Conservation (phyloP, 352 stramenopile genomes). For the Phytophthora fragariae region DNA sequence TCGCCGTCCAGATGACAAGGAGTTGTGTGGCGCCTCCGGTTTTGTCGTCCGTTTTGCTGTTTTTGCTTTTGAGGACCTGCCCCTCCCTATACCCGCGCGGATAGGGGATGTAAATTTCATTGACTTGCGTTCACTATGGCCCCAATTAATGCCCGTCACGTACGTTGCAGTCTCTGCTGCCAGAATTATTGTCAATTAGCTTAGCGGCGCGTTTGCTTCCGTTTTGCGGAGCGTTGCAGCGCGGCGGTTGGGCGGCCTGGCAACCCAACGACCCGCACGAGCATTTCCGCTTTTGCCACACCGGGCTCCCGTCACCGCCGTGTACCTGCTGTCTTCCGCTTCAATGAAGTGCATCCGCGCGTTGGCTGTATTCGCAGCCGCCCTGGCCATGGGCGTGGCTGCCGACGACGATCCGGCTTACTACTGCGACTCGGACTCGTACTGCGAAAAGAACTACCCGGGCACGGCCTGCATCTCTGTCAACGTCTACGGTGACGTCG, state of each 20-base stretch:
- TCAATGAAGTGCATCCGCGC: constrained; percentile 56
- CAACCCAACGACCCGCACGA: constrained; percentile 21
- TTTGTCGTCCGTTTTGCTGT: constrained; percentile 10
- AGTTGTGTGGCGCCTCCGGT: background rate
- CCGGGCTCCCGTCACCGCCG: background rate
- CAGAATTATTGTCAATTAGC: constrained; percentile 8
- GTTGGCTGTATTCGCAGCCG: constrained; percentile 43
- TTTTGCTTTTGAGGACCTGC: constrained; percentile 25
- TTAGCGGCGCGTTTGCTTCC: background rate
- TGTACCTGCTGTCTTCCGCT: background rate
- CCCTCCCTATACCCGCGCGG: constrained; percentile 9
- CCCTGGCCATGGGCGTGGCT: constrained; percentile 35
- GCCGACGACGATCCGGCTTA: constrained; percentile 52
- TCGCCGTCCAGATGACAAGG: background rate
- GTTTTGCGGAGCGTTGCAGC: constrained; percentile 32
- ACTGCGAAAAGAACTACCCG: constrained; percentile 74
- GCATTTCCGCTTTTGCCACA: constrained; percentile 41
- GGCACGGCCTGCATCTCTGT: constrained; percentile 82
- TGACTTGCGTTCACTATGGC: constrained; percentile 28
- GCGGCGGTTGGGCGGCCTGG: constrained; percentile 11
- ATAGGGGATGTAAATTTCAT: constrained; percentile 35
- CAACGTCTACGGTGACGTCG: constrained; percentile 76
- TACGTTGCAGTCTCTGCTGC: constrained; percentile 11
- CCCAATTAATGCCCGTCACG: constrained; percentile 15
- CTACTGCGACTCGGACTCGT: constrained; percentile 69